Percentiles rank a stretch among this genome's conserved stretches.
Conservation (phyloP, 176 grass and related monocot species). For the Lolium perenne region DNA sequence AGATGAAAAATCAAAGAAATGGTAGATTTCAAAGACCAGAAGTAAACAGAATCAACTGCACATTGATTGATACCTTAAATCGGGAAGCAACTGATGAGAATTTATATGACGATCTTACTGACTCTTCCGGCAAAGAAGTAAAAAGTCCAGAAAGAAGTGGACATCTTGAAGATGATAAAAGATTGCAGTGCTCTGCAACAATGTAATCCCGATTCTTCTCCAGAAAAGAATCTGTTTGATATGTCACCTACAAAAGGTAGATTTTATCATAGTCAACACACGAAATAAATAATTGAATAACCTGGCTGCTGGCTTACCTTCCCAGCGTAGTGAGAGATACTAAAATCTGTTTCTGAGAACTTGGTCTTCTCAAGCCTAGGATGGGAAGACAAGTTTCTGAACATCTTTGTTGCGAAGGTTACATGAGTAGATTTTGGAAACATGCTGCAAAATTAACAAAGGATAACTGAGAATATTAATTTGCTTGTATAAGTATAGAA, state of each 20-base stretch:
- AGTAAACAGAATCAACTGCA: background rate
- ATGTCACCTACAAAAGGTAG: slow-evolving; percentile 67
- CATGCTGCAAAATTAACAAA: slow-evolving; percentile 68
- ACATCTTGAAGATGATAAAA: slow-evolving; percentile 89
- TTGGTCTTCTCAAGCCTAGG: slow-evolving; percentile 93
- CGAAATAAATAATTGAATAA: slow-evolving; percentile 39
- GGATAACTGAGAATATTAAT: background rate
- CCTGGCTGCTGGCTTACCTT: slow-evolving; percentile 58
- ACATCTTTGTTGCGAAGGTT: slow-evolving; percentile 93
- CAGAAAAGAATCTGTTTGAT: slow-evolving; percentile 96
- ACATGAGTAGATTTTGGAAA: slow-evolving; percentile 97
- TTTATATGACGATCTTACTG: slow-evolving; percentile 95
- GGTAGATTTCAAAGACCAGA: slow-evolving; percentile 29
- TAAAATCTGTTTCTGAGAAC: slow-evolving; percentile 98
- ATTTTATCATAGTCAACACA: slow-evolving; percentile 23
- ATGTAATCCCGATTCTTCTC: slow-evolving; percentile 99
- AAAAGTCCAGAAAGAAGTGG: slow-evolving; percentile 93
- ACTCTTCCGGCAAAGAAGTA: slow-evolving; percentile 79
- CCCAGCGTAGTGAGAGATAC: slow-evolving; percentile 91
- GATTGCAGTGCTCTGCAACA: slow-evolving; percentile 92
- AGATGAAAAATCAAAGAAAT: slow-evolving; percentile 18
- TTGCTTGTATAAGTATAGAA: slow-evolving; percentile 30
- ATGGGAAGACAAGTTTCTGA: slow-evolving; percentile 80
- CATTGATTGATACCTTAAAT: slow-evolving; percentile 77
- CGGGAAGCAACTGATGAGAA: slow-evolving; percentile 97